Evolutionary conservation across 306 rosid genomes (phyloP).

Genomic region (Astragalus glycyphyllos): DNA sequence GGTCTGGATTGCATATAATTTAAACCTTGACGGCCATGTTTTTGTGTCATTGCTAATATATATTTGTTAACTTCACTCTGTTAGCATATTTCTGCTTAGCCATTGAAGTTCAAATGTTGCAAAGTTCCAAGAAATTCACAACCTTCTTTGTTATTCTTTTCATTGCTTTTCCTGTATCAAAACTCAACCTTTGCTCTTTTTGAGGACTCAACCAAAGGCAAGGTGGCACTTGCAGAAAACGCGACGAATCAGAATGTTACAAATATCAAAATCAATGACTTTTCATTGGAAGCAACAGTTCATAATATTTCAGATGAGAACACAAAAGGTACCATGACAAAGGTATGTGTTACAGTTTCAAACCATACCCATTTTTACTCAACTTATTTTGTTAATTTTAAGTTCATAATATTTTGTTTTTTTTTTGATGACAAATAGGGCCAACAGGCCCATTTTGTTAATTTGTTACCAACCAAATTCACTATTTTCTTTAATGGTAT

Average conservation of each 20-base stretch:
- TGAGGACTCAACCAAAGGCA: not conserved
- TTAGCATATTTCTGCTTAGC: too few relatives aligned
- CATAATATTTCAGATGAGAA: constrained; percentile 19
- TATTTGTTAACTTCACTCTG: not conserved
- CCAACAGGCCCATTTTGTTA: too few relatives aligned
- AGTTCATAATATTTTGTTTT: too few relatives aligned
- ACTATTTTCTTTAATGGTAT: not conserved
- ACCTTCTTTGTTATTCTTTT: not conserved
- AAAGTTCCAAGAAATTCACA: constrained; percentile 6
- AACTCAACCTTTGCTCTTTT: constrained; percentile 22
- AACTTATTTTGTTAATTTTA: too few relatives aligned
- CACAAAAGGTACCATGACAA: not conserved
- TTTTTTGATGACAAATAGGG: too few relatives aligned
- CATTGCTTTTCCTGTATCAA: constrained; percentile 6
- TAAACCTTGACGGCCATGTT: too few relatives aligned
- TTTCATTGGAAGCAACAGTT: not conserved
- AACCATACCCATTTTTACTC: too few relatives aligned
- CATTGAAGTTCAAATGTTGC: not conserved
- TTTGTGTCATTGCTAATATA: not conserved
- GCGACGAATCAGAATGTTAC: constrained; percentile 16
- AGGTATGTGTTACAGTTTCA: not conserved
- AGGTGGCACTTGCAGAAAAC: too few relatives aligned
- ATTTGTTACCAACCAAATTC: not conserved
- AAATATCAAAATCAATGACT: constrained; percentile 8
- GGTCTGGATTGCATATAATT: too few relatives aligned